These are phyloP conservation scores for Russula emetica DNA, from an alignment of 768 basidiomycete species.

Conservation along the genomic window DNA sequence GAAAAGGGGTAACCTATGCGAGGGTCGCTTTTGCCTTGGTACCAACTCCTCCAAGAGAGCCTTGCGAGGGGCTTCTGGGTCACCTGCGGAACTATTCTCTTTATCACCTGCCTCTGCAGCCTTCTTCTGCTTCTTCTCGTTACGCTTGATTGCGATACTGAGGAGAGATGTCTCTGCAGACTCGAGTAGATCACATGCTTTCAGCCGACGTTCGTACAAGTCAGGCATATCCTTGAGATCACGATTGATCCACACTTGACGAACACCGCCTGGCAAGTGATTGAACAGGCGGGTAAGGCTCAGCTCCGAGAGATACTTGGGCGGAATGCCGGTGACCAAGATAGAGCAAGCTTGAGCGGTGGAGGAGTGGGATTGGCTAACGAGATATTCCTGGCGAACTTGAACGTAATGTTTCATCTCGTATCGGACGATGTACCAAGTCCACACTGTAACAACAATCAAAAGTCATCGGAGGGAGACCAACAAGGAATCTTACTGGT, in stretches of 20 bases:
- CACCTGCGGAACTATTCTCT: conserved; percentile 25
- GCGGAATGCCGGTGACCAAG: conserved; percentile 85
- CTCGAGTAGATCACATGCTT: conserved; percentile 77
- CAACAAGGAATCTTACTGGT: conserved; percentile 51
- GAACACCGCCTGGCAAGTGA: conserved; percentile 87
- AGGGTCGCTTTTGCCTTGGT: conserved; percentile 69
- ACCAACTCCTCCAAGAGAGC: conserved; percentile 47
- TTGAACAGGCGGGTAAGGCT: conserved; percentile 66
- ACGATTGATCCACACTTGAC: conserved; percentile 88
- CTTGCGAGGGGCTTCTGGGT: conserved; percentile 33
- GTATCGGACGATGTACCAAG: conserved; percentile 71
- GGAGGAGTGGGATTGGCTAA: conserved; percentile 65
- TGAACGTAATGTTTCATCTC: conserved; percentile 81
- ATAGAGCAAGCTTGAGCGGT: conserved; percentile 87
- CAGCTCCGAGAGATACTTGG: conserved; percentile 65
- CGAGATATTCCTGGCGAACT: conserved; percentile 77
- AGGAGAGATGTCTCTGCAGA: conserved; percentile 77
- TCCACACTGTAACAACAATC: conserved; percentile 57
- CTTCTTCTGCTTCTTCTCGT: conserved; percentile 51
- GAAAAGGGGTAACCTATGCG: conserved; percentile 59
- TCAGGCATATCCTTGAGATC: conserved; percentile 86
- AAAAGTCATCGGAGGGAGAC: background rate
- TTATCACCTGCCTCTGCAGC: conserved; percentile 36
- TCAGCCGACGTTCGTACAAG: conserved; percentile 68
- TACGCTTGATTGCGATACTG: conserved; percentile 70